A percentile compares a stretch with the other conserved stretches of the same genome.
Conservation (phyloP, 2,329 filamentous ascomycete genomes). For the Xylariaceae sp. region DNA sequence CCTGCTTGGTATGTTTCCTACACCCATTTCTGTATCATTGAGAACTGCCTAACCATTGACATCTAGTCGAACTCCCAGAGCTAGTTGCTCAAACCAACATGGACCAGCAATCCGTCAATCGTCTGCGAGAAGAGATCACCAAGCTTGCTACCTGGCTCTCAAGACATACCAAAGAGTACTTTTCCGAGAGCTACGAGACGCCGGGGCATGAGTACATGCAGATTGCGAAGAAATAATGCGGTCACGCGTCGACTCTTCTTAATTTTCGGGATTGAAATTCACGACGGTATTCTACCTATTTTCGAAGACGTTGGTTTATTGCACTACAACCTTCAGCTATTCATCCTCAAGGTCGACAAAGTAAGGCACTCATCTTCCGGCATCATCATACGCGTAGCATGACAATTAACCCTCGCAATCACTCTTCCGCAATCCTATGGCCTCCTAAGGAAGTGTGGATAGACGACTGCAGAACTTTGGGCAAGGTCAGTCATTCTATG, state of each 20-base stretch:
- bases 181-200: conserved; percentile 69
- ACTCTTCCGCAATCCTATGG: no score
- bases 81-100: conserved; percentile 96
- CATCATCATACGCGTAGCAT: not conserved
- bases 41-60: conserved; percentile 11
- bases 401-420: not conserved
- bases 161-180: conserved; percentile 70
- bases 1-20: conserved; percentile 64
- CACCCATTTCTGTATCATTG: not conserved
- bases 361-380: not conserved
- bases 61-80: conserved; percentile 78
- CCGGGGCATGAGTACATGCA: conserved; percentile 67
- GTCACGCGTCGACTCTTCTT: not conserved
- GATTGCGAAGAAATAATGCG: conserved; percentile 43
- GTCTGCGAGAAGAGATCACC: conserved; percentile 80
- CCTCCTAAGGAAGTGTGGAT: not conserved
- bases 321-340: not conserved
- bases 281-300: not conserved
- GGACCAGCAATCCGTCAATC: conserved; percentile 84
- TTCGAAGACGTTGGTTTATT: not conserved
- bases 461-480: not conserved
- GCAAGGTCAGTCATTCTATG: not conserved
- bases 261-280: not conserved
- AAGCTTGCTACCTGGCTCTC: conserved; percentile 84
- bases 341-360: not conserved